Evolutionary conservation across 2,329 filamentous ascomycete genomes (phyloP).

Genomic region (Aspergillus novoparasiticus): DNA sequence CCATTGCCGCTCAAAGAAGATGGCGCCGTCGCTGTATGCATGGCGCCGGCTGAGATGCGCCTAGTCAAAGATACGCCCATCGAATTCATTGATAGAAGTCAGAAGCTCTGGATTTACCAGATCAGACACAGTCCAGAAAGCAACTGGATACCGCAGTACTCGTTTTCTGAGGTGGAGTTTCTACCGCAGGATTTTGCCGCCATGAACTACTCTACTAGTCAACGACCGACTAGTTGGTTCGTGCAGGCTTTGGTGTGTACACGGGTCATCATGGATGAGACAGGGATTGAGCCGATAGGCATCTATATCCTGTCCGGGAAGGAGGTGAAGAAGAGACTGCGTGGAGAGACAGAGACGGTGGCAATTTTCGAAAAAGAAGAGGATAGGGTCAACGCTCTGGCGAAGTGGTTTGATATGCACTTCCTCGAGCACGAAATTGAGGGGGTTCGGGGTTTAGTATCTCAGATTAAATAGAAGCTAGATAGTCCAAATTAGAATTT

Average conservation of each 20-base stretch:
- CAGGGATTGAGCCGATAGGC: constrained; percentile 51
- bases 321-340: constrained; percentile 57
- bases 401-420: constrained; percentile 56
- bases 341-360: constrained; percentile 54
- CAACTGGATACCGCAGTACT: constrained; percentile 64
- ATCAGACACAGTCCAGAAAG: constrained; percentile 52
- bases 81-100: constrained; percentile 45
- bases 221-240: constrained; percentile 55
- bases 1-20: constrained; percentile 58
- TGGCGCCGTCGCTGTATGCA: constrained; percentile 38
- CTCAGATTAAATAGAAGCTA: constrained; percentile 44
- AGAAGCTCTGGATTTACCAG: constrained; percentile 66
- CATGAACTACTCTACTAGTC: constrained; percentile 61
- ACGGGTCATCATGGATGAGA: constrained; percentile 56
- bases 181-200: constrained; percentile 62
- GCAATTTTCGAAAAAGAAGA: constrained; percentile 53
- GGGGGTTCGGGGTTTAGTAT: constrained; percentile 54
- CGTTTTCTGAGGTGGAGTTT: constrained; percentile 68
- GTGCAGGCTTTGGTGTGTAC: constrained; percentile 56
- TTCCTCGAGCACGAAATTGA: constrained; percentile 54
- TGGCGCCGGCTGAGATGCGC: constrained; percentile 60
- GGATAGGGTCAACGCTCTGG: constrained; percentile 56
- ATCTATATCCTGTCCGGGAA: constrained; percentile 56
- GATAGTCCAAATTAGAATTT: constrained; percentile 1
- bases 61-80: constrained; percentile 53